These are phyloP conservation scores for Hygrocybe punicea DNA, from an alignment of 768 basidiomycete species.

Conservation along the genomic window DNA sequence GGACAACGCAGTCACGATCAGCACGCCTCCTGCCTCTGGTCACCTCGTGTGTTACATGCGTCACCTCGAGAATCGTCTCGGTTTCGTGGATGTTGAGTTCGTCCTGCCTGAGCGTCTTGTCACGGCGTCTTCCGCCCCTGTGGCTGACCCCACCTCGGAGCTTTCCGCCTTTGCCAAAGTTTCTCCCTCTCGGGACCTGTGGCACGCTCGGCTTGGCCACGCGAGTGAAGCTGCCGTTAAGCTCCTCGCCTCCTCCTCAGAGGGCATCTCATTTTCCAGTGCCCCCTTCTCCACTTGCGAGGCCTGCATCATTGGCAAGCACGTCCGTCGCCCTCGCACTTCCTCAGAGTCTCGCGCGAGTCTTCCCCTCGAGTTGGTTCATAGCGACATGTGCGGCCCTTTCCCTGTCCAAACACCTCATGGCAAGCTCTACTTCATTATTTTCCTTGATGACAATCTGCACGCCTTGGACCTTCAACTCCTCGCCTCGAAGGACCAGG, in stretches of 20 bases:
- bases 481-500: not conserved
- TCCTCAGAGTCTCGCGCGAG: not conserved
- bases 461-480: not conserved
- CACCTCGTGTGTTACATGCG: not conserved
- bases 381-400: conserved; percentile 26
- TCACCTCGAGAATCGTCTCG: not conserved
- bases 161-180: conserved; percentile 4
- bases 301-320: conserved; percentile 26
- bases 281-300: conserved; percentile 12
- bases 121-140: not conserved
- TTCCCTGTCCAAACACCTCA: conserved; percentile 16
- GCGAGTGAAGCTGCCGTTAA: conserved; percentile 17
- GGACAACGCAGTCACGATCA: not conserved
- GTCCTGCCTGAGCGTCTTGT: not conserved
- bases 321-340: conserved; percentile 13
- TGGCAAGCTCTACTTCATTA: conserved; percentile 13
- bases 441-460: conserved; percentile 16
- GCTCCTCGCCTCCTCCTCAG: conserved; percentile 14
- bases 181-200: conserved; percentile 11
- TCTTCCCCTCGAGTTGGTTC: conserved; percentile 9
- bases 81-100: not conserved
- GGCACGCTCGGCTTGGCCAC: conserved; percentile 29
- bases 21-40: not conserved
- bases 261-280: conserved; percentile 15
- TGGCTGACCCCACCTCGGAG: not conserved